Percentiles rank a stretch among this genome's conserved stretches.
Conservation (phyloP, 805 yeast species). For the Babjeviella inositovora region DNA sequence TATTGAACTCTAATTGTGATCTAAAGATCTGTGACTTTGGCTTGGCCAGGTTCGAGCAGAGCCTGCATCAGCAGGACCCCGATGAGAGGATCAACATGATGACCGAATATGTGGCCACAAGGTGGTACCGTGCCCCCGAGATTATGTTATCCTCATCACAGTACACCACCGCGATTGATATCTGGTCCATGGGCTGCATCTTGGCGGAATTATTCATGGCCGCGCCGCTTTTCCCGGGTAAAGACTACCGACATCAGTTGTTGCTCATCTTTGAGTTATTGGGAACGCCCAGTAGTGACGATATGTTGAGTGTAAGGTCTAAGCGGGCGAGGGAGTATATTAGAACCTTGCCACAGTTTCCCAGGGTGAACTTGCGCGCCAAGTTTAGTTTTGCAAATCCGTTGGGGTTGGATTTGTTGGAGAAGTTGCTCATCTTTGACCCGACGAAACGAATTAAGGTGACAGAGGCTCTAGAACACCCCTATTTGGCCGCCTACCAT, state of each 20-base stretch:
- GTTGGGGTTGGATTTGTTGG: slow-evolving; percentile 42
- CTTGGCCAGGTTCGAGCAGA: slow-evolving; percentile 39
- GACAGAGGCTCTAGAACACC: slow-evolving; percentile 71
- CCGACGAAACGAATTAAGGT: slow-evolving; percentile 77
- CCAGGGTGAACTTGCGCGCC: slow-evolving; percentile 35
- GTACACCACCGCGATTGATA: slow-evolving; percentile 62
- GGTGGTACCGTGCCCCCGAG: slow-evolving; percentile 81
- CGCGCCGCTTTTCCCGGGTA: slow-evolving; percentile 60
- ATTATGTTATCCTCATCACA: slow-evolving; percentile 62
- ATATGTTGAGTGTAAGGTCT: slow-evolving; percentile 56
- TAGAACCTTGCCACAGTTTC: slow-evolving; percentile 45
- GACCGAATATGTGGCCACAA: slow-evolving; percentile 73
- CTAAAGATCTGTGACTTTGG: slow-evolving; percentile 73
- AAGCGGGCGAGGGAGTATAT: slow-evolving; percentile 69
- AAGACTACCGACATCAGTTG: slow-evolving; percentile 56
- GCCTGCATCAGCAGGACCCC: slow-evolving; percentile 21
- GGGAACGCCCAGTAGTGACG: slow-evolving; percentile 65
- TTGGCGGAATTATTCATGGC: slow-evolving; percentile 51
- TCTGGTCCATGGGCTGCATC: slow-evolving; percentile 74
- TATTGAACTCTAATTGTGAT: slow-evolving; percentile 58
- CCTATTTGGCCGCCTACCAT: slow-evolving; percentile 54
- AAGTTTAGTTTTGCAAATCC: slow-evolving; percentile 26
- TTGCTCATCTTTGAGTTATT: slow-evolving; percentile 48
- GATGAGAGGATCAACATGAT: slow-evolving; percentile 20
- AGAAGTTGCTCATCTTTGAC: slow-evolving; percentile 65